Base-by-base conservation (phyloP, 2,329 filamentous ascomycete genomes). In the Epichloe gansuensis region DNA sequence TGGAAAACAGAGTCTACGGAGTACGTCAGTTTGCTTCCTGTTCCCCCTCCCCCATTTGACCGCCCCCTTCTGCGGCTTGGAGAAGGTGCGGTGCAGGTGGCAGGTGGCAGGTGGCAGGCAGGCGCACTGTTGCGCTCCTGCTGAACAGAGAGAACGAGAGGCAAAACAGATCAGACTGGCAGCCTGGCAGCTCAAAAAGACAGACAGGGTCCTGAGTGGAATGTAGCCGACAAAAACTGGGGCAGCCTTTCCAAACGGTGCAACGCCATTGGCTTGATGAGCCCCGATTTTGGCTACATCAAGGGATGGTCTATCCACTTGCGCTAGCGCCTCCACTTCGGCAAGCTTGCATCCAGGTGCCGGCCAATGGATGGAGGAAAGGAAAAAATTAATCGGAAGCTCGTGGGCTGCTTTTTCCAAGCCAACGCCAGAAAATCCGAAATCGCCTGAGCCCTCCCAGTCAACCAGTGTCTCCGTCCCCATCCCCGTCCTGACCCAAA, bases 321-420 rank as follows among this genome's bases (percentile, higher is more conserved):
- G 62, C 60, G 58, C 64, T 66, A 65, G 62, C 57, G 51, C 55
- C 12, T 57, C 67, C 67, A 65, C 66, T 60, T 59, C 60, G 63
- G 63, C 61, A 68, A 57, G 62, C 65, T 63, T 62, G 67, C 60
- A 63, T 55, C 57, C 59, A 63, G 57, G 53, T 57, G 48, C 58
- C 57, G 58, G 52, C 67, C 67, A 69, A 69, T 69, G 15, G 56
- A 58, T 62, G 59, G 62, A 63, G 62, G 58, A 60, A 61, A 62
- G 66, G 67, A 66, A 68, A 69, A 68, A 64, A 60, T 66, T 63
- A 34, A 31, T 52, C 57, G 67, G 65, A 65, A 67, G 64, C 48
- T 67, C 58, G 64, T 66, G 64, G 57, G 58, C 58, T 60, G 53
- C 57, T 48, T 54, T 55, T 56, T 59, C 56, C 59, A 58, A 52